Evolutionary conservation across 257 asterid genomes (phyloP).

Genomic region (Capsicum rhomboideum): DNA sequence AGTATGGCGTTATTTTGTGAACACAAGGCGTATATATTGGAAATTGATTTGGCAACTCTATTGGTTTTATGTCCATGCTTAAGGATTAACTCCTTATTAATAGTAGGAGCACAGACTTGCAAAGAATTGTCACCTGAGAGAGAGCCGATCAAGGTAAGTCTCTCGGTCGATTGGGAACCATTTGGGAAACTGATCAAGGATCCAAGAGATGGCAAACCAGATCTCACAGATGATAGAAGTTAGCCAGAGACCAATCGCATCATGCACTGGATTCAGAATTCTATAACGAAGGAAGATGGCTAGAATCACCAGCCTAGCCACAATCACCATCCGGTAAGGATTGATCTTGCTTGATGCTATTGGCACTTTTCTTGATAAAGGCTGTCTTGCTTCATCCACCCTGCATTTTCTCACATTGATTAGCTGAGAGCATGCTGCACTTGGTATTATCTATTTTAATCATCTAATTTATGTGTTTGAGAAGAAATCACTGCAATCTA

Average conservation of each 20-base stretch:
- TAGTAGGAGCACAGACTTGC: background rate
- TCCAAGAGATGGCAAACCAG: conserved; percentile 97
- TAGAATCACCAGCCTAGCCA: conserved; percentile 65
- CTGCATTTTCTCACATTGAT: conserved; percentile 37
- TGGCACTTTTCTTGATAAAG: conserved; percentile 87
- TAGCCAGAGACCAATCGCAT: conserved; percentile 94
- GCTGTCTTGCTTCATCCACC: conserved; percentile 90
- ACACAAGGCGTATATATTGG: background rate
- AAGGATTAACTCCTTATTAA: background rate
- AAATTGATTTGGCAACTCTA: background rate
- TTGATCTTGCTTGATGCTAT: conserved; percentile 90
- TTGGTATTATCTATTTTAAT: background rate
- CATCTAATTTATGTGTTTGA: background rate
- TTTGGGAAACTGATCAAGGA: conserved; percentile 97
- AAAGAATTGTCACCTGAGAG: conserved; percentile 49
- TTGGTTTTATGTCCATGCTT: background rate
- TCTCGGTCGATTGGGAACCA: conserved; percentile 93
- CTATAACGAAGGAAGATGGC: conserved; percentile 85
- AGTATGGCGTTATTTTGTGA: background rate
- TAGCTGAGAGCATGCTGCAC: background rate
- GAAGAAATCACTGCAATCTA: background rate
- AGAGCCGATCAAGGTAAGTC: conserved; percentile 93
- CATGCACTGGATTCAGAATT: conserved; percentile 85
- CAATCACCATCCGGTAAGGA: conserved; percentile 96
- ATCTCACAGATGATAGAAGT: conserved; percentile 91